Conservation (phyloP, 192 early-diverging fungal species). For the Pilobolus umbonatus region DNA sequence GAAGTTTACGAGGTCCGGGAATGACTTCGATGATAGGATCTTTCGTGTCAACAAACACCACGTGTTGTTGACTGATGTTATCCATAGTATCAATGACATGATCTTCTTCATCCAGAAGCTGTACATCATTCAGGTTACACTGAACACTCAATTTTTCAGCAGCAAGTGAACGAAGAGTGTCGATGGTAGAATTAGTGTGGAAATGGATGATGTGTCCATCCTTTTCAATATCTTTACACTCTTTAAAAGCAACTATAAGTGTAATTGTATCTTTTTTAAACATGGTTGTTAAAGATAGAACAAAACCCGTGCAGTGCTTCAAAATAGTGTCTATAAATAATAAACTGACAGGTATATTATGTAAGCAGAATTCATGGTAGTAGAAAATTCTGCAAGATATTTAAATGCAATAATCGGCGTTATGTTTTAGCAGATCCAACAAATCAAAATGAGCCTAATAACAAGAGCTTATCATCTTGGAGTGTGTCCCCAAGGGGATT, state of each 20-base stretch:
- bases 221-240: slow-evolving; percentile 15
- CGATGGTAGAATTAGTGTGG: slow-evolving; percentile 14
- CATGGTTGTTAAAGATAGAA: no score
- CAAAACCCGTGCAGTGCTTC: no score
- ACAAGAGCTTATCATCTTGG: no score
- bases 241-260: slow-evolving; percentile 27
- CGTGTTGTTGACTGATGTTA: slow-evolving; percentile 17
- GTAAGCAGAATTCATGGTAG: no score
- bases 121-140: neutral
- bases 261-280: slow-evolving; percentile 11
- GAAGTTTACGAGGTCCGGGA: slow-evolving; percentile 26
- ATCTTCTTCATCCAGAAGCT: slow-evolving; percentile 7
- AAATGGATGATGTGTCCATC: slow-evolving; percentile 23
- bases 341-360: no score
- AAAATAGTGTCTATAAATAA: no score
- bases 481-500: no score
- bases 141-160: slow-evolving; percentile 21
- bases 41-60: slow-evolving; percentile 18
- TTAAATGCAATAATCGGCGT: no score
- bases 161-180: slow-evolving; percentile 18
- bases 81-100: slow-evolving; percentile 10
- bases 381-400: no score
- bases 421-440: no score
- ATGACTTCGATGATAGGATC: slow-evolving; percentile 18
- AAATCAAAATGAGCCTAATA: no score